Evolutionary conservation across 1,139 yeast genomes (phyloP).

Genomic region (Taphrina wiesneri): DNA sequence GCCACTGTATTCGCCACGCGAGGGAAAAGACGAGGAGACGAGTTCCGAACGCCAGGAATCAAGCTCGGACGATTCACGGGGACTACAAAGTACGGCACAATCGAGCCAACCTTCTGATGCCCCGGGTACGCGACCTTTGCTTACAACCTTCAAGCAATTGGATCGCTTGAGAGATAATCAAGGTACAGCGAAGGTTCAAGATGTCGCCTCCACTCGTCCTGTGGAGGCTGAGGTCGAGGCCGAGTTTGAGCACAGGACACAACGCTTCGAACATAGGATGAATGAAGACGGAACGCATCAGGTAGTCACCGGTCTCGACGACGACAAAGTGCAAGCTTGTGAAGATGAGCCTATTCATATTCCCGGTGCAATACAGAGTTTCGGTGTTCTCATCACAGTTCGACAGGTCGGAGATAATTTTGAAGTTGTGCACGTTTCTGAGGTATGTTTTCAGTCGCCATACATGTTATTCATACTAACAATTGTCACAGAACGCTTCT

Average conservation of each 20-base stretch:
- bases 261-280: constrained; percentile 8
- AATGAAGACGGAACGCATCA: constrained; percentile 22
- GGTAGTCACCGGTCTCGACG: constrained; percentile 10
- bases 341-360: constrained; percentile 35
- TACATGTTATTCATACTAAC: neutral
- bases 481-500: constrained; percentile 3
- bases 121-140: neutral
- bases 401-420: neutral
- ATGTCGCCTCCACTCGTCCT: constrained; percentile 6
- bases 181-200: constrained; percentile 15
- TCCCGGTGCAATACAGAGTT: constrained; percentile 30
- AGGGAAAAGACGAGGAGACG: neutral
- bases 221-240: constrained; percentile 7
- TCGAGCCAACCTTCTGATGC: neutral
- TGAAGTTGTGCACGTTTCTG: constrained; percentile 19
- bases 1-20: neutral
- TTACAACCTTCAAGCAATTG: neutral
- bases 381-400: constrained; percentile 26
- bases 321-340: constrained; percentile 14
- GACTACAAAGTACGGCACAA: neutral
- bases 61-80: neutral
- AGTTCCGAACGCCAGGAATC: neutral
- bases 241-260: neutral
- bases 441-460: constrained; percentile 3
- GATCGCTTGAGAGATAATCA: constrained; percentile 15